Evolutionary conservation across 2,329 filamentous ascomycete species (phyloP), one percentile per base, ranked within the genome.

Genomic region (Pseudopyricularia javanii): DNA sequence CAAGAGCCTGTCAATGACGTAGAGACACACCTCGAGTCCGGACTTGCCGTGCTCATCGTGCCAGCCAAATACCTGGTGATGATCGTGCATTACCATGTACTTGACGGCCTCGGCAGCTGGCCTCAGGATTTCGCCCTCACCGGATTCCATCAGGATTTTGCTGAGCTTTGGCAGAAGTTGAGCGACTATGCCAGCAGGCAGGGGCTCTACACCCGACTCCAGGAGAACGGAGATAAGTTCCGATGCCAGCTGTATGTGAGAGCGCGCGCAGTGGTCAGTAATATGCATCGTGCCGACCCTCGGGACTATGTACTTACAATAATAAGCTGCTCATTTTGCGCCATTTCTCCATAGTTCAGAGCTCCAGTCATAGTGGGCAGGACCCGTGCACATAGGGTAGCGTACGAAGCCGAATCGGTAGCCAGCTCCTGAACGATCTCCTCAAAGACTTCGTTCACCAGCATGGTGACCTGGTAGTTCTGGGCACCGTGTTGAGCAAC

Each of bases 371-470:
- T 72, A 0, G 88, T 89, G 12, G 93, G 93, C 8, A 97, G 70
- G 5, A 95, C 88, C 67, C 91, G 95, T 59, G 81, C 74, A 64
- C 91, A 95, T 7, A 98, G 77, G 11, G 80, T 80, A 49, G 84
- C 76, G 65, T 91, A 98, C 1, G 82, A 78, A 8, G 86, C 80
- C 7, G 76, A 70, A 22, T 83, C 80, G 2, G 85, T 73, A 54
- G 34, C 47, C 50, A 95, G 78, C 1, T 74, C 76, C 50, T 78
- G 74, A 6, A 91, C 86, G 54, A 96, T 83, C 45, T 93, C 88
- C 66, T 97, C 91, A 62, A 98, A 95, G 0, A 88, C 84, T 68
- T 98, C 93, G 34, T 82, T 86, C 24, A 97, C 86, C 51, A 96
- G 74, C 71, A 91, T 85, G 0, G 85, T 89, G 48, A 96, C 80